Evolutionary conservation across 1,284 basidiomycete genomes (phyloP), one percentile per base, ranked within the genome.

Genomic region (Microstroma glucosiphilum): DNA sequence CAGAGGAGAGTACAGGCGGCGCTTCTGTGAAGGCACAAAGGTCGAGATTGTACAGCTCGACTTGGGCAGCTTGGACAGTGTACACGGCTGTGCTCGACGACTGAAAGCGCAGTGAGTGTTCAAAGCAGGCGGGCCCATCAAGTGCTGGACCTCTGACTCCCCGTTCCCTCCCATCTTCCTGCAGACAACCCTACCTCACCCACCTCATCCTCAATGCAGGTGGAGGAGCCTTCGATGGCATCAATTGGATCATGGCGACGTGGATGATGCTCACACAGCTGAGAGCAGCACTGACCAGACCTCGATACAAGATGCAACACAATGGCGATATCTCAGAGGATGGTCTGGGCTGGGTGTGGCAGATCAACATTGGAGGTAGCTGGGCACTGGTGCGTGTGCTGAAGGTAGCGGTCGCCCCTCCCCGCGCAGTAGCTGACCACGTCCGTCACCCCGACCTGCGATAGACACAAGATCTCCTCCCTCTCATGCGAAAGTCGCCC

Each of bases 141-240:
- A 15, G 26, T 1, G 15, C 26, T 48, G 23, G 59, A 12, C 57
- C n/a, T 26, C 19, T 60, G 21, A 19, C 54, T 56, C 40, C 41
- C 58, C 42, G 19, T 53, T 15, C 26, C 64, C 15, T 53, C 53
- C 41, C 58, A 49, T 40, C 23, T 54, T 15, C 37, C 49, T 15
- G 30, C 8, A 61, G 67, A 9, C 73, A 77, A 56, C 56, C 68
- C 1, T 77, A 80, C 62, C 63, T 80, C 8, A 79, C 78, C 6
- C 78, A 80, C 56, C 56, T 80, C 17, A 67, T 80, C 51, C 69
- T 80, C 57, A 80, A 80, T 54, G 78, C 78, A 11, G 78, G 78
- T 2, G 69, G 73, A 9, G 74, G 72, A 7, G 69, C 77, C 1
- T 80, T 72, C 70, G 67, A 61, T 23, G 77, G 78, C 17, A 60